Evolutionary conservation across 1,284 basidiomycete species (phyloP).

Genomic region (Ustilago tritici): DNA sequence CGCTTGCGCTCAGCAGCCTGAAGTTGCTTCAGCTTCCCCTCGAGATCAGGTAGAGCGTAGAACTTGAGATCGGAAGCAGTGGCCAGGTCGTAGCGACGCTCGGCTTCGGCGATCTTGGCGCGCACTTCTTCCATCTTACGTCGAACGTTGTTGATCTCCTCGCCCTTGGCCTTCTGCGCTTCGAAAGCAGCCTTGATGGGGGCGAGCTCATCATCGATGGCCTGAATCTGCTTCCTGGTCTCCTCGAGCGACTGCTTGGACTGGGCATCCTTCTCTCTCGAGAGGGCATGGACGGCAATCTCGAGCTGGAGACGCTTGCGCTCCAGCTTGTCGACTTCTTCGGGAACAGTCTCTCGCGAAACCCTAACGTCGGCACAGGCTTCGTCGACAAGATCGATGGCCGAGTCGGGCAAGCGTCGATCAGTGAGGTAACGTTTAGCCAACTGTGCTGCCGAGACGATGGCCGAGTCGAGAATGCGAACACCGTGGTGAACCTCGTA

Average conservation of each 20-base stretch:
- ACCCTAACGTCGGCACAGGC: conserved; percentile 72
- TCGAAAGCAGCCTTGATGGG: conserved; percentile 91
- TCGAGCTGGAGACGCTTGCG: conserved; percentile 91
- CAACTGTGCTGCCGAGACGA: conserved; percentile 90
- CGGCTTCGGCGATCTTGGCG: conserved; percentile 93
- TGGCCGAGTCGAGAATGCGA: conserved; percentile 85
- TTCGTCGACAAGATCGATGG: conserved; percentile 70
- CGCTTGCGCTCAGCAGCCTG: conserved; percentile 72
- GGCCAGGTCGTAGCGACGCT: conserved; percentile 77
- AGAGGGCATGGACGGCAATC: conserved; percentile 93
- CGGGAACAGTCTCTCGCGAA: conserved; percentile 89
- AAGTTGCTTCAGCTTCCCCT: conserved; percentile 76
- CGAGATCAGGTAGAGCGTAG: conserved; percentile 90
- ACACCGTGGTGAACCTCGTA: conserved; percentile 75
- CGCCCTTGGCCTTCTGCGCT: conserved; percentile 85
- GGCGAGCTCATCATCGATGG: conserved; percentile 88
- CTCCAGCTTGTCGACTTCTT: conserved; percentile 94
- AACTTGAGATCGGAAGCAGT: conserved; percentile 84
- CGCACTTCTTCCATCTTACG: conserved; percentile 90
- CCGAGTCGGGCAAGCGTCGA: conserved; percentile 69
- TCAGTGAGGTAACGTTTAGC: conserved; percentile 87
- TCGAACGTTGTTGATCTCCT: conserved; percentile 84
- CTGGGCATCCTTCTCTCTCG: conserved; percentile 82
- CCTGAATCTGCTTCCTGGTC: conserved; percentile 83
- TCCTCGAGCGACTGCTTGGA: conserved; percentile 86